These are phyloP conservation scores for Fusarium heterosporum DNA, from an alignment of 2,329 filamentous ascomycete species.

Conservation along the genomic window DNA sequence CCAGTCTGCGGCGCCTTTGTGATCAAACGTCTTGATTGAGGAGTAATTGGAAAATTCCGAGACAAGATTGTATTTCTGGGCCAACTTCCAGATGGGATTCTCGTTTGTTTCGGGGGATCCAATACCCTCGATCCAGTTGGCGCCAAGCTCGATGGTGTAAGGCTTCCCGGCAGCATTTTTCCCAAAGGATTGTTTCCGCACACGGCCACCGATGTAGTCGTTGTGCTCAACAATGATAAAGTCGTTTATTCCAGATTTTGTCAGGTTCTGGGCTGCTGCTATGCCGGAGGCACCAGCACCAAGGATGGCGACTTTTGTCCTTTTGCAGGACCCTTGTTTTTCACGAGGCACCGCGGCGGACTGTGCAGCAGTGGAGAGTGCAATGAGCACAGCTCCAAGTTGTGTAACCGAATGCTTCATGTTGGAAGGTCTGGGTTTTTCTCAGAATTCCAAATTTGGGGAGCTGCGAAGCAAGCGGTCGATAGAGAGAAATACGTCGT, in stretches of 20 bases:
- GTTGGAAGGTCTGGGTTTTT: neutral
- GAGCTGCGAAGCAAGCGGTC: neutral
- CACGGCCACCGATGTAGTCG: conserved; percentile 70
- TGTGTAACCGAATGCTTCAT: conserved; percentile 16
- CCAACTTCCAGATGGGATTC: conserved; percentile 73
- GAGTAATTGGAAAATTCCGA: conserved; percentile 70
- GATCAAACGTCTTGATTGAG: conserved; percentile 70
- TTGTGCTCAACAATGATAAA: conserved; percentile 75
- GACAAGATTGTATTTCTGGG: conserved; percentile 67
- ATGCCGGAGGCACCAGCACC: conserved; percentile 73
- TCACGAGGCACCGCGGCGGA: neutral
- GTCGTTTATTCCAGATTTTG: conserved; percentile 70
- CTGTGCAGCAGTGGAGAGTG: neutral
- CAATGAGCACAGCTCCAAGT: conserved; percentile 7
- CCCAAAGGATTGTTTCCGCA: conserved; percentile 69
- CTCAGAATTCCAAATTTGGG: neutral
- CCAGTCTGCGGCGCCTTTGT: conserved; percentile 66
- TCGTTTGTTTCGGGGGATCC: conserved; percentile 51
- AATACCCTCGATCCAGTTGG: conserved; percentile 67
- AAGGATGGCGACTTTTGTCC: conserved; percentile 50
- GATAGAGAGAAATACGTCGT: no score
- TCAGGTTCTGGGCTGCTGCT: conserved; percentile 71
- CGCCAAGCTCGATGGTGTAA: conserved; percentile 72
- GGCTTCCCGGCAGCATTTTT: conserved; percentile 60
- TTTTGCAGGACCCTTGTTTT: conserved; percentile 41